Evolutionary conservation across 2,329 filamentous ascomycete genomes (phyloP).

Genomic region (Pseudogymnoascus sp.): DNA sequence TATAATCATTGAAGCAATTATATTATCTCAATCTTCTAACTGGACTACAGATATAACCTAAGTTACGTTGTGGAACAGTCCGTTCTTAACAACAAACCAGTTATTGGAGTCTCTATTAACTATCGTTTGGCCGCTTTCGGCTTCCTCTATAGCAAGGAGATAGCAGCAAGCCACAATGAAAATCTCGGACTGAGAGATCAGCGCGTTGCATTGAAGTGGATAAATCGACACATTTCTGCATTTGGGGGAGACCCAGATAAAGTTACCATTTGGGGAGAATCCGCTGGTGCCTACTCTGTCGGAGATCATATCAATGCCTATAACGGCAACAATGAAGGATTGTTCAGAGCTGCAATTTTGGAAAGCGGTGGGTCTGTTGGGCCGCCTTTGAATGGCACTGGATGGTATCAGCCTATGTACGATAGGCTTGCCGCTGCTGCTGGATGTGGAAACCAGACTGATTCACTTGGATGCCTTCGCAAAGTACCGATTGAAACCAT

Average conservation of each 20-base stretch:
- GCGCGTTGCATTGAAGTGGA: slow-evolving; percentile 48
- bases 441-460: slow-evolving; percentile 21
- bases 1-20: background rate
- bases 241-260: slow-evolving; percentile 37
- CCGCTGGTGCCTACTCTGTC: slow-evolving; percentile 37
- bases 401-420: slow-evolving; percentile 30
- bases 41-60: slow-evolving; percentile 46
- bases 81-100: slow-evolving; percentile 25
- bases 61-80: slow-evolving; percentile 45
- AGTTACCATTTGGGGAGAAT: slow-evolving; percentile 39
- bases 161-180: slow-evolving; percentile 43
- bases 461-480: slow-evolving; percentile 24
- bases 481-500: slow-evolving; percentile 17
- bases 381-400: slow-evolving; percentile 20
- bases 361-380: slow-evolving; percentile 38
- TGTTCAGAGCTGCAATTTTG: slow-evolving; percentile 46
- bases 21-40: slow-evolving; percentile 25
- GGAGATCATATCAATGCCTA: slow-evolving; percentile 47
- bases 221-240: slow-evolving; percentile 44
- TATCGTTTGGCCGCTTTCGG: slow-evolving; percentile 59
- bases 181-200: slow-evolving; percentile 59
- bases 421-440: slow-evolving; percentile 29
- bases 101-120: slow-evolving; percentile 46
- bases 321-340: slow-evolving; percentile 44
- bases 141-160: slow-evolving; percentile 50